These are phyloP conservation scores for Endocarpon pusillum DNA, from an alignment of 495 filamentous ascomycete genomes.

Conservation along the genomic window DNA sequence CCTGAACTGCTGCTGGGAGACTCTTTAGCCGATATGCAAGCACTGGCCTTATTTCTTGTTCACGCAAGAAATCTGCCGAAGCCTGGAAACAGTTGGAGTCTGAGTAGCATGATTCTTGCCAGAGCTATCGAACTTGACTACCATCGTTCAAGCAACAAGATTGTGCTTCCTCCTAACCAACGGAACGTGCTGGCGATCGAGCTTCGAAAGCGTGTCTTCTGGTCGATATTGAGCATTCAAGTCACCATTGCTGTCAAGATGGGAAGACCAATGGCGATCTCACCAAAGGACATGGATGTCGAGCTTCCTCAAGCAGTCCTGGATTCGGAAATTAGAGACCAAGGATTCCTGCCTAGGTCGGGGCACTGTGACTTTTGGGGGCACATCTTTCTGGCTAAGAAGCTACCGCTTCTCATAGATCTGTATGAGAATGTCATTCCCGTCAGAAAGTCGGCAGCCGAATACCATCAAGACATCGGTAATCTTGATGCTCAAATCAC, in stretches of 20 bases:
- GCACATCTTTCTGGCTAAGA: conserved; percentile 40
- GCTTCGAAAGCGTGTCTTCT: conserved; percentile 61
- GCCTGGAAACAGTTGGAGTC: conserved; percentile 50
- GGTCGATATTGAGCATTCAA: conserved; percentile 44
- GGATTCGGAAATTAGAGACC: conserved; percentile 35
- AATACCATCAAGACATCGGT: conserved; percentile 43
- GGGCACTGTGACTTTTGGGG: conserved; percentile 47
- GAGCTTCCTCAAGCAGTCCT: conserved; percentile 52
- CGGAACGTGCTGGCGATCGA: conserved; percentile 44
- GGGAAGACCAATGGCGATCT: conserved; percentile 57
- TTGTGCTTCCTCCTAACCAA: conserved; percentile 32
- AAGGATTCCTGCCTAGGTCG: conserved; percentile 25
- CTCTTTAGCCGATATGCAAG: conserved; percentile 48
- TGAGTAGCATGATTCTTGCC: conserved; percentile 40
- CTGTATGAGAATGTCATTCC: conserved; percentile 57
- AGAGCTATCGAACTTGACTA: conserved; percentile 55
- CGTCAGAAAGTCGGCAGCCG: conserved; percentile 35
- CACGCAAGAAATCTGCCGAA: conserved; percentile 66
- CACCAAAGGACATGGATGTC: conserved; percentile 53
- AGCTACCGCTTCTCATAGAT: conserved; percentile 45
- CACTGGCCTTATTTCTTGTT: conserved; percentile 45
- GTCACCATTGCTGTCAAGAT: conserved; percentile 53
- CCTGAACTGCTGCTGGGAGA: conserved; percentile 41
- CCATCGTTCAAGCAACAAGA: conserved; percentile 50
- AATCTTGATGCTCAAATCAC: conserved; percentile 43